Conservation (phyloP, 2,329 filamentous ascomycete species). For the Aspergillus sp. region DNA sequence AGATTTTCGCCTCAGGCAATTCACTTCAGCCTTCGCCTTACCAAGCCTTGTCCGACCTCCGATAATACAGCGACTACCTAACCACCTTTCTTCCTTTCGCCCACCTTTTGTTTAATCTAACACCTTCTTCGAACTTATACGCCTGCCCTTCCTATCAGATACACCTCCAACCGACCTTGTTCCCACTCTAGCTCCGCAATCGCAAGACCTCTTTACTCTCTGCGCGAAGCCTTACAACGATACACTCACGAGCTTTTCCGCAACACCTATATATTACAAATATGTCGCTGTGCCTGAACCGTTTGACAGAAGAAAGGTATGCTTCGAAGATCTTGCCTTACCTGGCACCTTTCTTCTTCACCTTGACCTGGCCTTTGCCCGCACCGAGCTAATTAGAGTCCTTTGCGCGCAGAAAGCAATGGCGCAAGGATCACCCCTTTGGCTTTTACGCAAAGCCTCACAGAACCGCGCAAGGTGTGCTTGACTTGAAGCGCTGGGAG, state of each 20-base stretch:
- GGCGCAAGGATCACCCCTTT: constrained; percentile 95
- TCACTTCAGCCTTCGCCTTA: neutral
- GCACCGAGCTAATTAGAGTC: constrained; percentile 14
- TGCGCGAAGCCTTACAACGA: neutral
- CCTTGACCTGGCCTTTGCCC: neutral
- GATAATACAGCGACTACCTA: neutral
- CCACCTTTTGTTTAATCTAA: neutral
- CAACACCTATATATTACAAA: neutral
- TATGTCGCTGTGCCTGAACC: constrained; percentile 88
- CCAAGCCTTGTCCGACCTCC: neutral
- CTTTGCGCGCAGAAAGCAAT: constrained; percentile 73
- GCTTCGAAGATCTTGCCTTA: constrained; percentile 26
- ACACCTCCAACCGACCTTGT: neutral
- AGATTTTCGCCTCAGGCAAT: neutral
- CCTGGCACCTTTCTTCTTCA: neutral
- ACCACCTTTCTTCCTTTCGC: neutral
- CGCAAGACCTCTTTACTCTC: neutral
- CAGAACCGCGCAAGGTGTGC: constrained; percentile 73
- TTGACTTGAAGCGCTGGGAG: constrained; percentile 95
- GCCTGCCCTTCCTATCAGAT: neutral
- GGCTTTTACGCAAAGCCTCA: constrained; percentile 92
- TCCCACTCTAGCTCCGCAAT: neutral
- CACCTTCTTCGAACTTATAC: neutral
- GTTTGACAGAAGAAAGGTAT: constrained; percentile 84
- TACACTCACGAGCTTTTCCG: neutral